Evolutionary conservation across 2,329 filamentous ascomycete genomes (phyloP).

Genomic region (Ceratocystis cacaofunesta): DNA sequence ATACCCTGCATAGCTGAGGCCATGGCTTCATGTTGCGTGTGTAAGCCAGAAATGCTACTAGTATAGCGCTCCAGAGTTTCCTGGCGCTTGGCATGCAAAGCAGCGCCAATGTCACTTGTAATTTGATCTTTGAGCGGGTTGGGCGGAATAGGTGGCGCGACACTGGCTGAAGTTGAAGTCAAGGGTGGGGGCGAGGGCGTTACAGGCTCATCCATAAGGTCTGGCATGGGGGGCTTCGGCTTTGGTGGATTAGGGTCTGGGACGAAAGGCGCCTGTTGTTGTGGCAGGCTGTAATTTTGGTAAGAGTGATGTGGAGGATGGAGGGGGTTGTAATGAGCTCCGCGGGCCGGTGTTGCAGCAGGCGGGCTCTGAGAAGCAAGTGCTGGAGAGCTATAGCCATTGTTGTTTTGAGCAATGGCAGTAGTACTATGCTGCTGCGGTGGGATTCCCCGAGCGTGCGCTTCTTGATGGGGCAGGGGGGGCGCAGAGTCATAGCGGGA

Average conservation of each 20-base stretch:
- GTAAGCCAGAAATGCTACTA: constrained; percentile 57
- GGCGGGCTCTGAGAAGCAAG: not conserved
- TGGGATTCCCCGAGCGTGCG: not conserved
- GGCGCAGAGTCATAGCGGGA: constrained; percentile 36
- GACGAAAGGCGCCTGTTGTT: constrained; percentile 16
- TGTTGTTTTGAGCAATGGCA: not conserved
- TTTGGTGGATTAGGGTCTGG: constrained; percentile 22
- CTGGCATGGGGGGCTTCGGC: constrained; percentile 31
- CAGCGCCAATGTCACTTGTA: constrained; percentile 57
- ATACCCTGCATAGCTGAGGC: constrained; percentile 52
- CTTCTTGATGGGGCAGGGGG: constrained; percentile 25
- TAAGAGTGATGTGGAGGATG: constrained; percentile 1
- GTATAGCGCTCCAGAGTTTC: constrained; percentile 57
- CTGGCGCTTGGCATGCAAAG: constrained; percentile 53
- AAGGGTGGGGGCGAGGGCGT: constrained; percentile 35
- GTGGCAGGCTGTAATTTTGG: not conserved
- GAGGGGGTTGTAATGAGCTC: not conserved
- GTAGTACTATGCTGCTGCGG: not conserved
- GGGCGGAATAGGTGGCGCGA: constrained; percentile 75
- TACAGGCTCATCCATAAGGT: constrained; percentile 44
- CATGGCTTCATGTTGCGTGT: constrained; percentile 67
- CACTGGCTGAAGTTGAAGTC: constrained; percentile 23
- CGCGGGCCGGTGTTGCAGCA: not conserved
- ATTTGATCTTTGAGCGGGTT: constrained; percentile 93
- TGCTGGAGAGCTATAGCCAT: not conserved